These are phyloP conservation scores for Trametes sanguinea DNA, from an alignment of 768 basidiomycete species.

Conservation along the genomic window DNA sequence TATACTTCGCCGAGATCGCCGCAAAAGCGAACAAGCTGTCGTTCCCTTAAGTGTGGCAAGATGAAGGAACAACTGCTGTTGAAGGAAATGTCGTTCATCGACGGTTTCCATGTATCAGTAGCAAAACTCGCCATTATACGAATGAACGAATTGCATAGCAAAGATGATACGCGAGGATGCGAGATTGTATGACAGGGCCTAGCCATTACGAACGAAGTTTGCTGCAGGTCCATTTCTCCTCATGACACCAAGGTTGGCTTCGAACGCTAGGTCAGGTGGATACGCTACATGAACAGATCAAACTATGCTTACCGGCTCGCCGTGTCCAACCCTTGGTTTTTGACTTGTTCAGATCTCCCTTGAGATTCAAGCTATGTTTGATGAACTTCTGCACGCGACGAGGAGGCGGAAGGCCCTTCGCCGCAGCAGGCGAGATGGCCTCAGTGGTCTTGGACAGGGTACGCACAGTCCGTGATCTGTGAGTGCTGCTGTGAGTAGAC, in stretches of 20 bases:
- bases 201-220: conserved; percentile 43
- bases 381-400: conserved; percentile 53
- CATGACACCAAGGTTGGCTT: conserved; percentile 61
- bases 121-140: too few relatives aligned
- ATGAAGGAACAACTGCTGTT: neutral
- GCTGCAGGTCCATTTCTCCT: conserved; percentile 54
- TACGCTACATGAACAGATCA: neutral
- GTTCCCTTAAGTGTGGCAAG: conserved; percentile 27
- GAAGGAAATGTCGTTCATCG: too few relatives aligned
- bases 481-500: neutral
- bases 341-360: conserved; percentile 38
- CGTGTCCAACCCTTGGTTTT: conserved; percentile 58
- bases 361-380: conserved; percentile 51
- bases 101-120: neutral
- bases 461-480: conserved; percentile 56
- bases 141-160: too few relatives aligned
- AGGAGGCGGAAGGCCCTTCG: conserved; percentile 47
- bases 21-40: conserved; percentile 35
- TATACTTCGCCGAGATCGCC: conserved; percentile 41
- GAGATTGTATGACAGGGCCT: neutral
- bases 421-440: conserved; percentile 36
- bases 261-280: neutral
- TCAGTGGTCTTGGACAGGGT: conserved; percentile 38
- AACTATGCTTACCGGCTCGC: conserved; percentile 48
- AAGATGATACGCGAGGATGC: too few relatives aligned